Evolutionary conservation across 139 green algal species (phyloP).

Genomic region (Mesostigma viride): DNA sequence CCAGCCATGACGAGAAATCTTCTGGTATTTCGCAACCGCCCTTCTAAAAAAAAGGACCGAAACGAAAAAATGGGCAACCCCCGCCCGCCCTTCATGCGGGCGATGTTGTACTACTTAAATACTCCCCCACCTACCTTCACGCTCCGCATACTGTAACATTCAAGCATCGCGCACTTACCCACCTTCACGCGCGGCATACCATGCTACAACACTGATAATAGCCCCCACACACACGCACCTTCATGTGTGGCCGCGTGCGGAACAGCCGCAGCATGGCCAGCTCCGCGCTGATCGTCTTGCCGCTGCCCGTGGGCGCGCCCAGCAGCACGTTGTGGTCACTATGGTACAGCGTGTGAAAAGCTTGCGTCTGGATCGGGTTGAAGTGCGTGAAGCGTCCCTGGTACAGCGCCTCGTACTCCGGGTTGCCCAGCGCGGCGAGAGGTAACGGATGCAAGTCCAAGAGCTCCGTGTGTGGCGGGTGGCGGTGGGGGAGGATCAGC

Average conservation of each 20-base stretch:
- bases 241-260: constrained; percentile 29
- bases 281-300: constrained; percentile 90
- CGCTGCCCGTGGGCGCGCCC: constrained; percentile 77
- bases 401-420: constrained; percentile 65
- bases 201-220: too few relatives aligned
- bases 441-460: constrained; percentile 89
- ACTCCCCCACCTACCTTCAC: too few relatives aligned
- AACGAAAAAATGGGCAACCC: too few relatives aligned
- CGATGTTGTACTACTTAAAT: too few relatives aligned
- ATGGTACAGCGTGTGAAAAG: constrained; percentile 94
- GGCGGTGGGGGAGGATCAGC: constrained; percentile 35
- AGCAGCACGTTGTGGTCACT: constrained; percentile 89
- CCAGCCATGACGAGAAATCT: too few relatives aligned
- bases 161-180: too few relatives aligned
- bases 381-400: constrained; percentile 77
- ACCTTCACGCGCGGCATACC: too few relatives aligned
- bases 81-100: too few relatives aligned
- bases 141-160: too few relatives aligned
- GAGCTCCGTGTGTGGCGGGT: constrained; percentile 62
- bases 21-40: too few relatives aligned
- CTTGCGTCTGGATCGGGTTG: constrained; percentile 96
- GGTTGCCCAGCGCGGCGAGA: constrained; percentile 59
- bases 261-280: constrained; percentile 83
- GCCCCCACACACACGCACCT: constrained; percentile 23
- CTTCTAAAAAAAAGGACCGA: too few relatives aligned